Evolutionary conservation across 2,329 filamentous ascomycete species (phyloP).

Genomic region (Beauveria rudraprayagi): DNA sequence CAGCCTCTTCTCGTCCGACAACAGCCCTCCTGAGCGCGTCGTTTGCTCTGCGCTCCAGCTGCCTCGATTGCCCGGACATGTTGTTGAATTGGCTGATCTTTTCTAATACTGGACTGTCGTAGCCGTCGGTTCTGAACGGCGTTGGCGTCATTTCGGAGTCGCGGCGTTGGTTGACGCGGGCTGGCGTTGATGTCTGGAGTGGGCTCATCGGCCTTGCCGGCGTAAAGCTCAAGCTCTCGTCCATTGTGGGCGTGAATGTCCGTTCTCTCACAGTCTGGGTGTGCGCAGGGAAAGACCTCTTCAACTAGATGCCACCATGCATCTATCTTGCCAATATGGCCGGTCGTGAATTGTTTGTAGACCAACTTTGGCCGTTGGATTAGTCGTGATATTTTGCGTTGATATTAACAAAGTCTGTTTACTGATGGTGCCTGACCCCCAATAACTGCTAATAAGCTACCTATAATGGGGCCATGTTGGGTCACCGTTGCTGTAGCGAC

Average conservation of each 20-base stretch:
- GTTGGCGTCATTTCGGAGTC: constrained; percentile 30
- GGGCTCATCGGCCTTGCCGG: constrained; percentile 46
- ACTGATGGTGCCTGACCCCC: constrained; percentile 4
- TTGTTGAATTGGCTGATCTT: constrained; percentile 68
- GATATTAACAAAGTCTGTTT: constrained; percentile 10
- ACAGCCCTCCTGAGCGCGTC: constrained; percentile 59
- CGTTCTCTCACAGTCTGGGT: not conserved
- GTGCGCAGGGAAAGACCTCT: not conserved
- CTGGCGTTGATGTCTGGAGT: constrained; percentile 53
- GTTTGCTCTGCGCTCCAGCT: constrained; percentile 55
- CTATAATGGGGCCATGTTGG: not conserved
- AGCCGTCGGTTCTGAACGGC: constrained; percentile 30
- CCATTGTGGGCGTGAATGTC: not conserved
- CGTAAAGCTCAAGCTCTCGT: constrained; percentile 28
- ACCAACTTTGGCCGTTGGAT: not conserved
- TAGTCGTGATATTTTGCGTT: constrained; percentile 2
- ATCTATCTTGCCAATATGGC: constrained; percentile 1
- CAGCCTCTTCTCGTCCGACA: constrained; percentile 62
- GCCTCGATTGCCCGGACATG: constrained; percentile 51
- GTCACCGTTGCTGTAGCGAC: constrained; percentile 13
- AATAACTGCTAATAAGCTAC: not conserved
- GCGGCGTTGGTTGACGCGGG: constrained; percentile 49
- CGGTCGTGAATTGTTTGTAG: not conserved
- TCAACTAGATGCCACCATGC: not conserved
- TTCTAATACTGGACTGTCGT: constrained; percentile 56